These are phyloP conservation scores for Citrullus colocynthis DNA, from an alignment of 306 rosid genomes.

Conservation along the genomic window DNA sequence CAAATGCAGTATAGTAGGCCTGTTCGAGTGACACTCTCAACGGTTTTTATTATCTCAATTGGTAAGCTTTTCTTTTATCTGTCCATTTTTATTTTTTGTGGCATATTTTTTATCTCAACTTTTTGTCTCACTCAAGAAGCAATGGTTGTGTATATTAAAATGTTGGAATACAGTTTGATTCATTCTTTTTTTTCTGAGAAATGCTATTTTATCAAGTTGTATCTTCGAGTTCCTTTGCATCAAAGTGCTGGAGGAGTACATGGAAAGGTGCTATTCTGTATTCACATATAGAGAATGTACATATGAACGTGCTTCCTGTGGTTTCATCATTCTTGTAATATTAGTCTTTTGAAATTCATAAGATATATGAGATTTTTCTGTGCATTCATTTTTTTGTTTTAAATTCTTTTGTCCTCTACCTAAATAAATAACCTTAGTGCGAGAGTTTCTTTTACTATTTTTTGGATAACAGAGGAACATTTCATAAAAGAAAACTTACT, in stretches of 20 bases:
- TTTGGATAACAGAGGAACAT: background rate
- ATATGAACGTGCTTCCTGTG: background rate
- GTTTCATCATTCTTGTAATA: background rate
- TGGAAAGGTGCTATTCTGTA: background rate
- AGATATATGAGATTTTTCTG: background rate
- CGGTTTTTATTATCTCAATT: conserved; percentile 49
- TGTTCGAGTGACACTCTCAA: conserved; percentile 44
- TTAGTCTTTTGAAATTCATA: background rate
- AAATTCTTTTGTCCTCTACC: background rate
- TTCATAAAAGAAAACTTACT: background rate
- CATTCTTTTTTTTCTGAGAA: background rate
- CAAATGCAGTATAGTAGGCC: conserved; percentile 75
- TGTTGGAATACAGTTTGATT: background rate
- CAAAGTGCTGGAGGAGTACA: background rate
- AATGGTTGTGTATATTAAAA: background rate
- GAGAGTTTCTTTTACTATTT: background rate
- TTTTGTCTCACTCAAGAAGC: background rate
- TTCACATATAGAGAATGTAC: background rate
- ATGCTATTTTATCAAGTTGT: background rate
- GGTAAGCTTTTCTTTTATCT: conserved; percentile 37
- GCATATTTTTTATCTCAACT: background rate
- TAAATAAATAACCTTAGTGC: background rate
- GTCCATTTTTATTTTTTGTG: background rate
- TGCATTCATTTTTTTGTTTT: background rate
- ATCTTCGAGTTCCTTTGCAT: background rate